Evolutionary conservation across 768 basidiomycete species (phyloP), one percentile per base, ranked within the genome.

Genomic region (Imleria badia): DNA sequence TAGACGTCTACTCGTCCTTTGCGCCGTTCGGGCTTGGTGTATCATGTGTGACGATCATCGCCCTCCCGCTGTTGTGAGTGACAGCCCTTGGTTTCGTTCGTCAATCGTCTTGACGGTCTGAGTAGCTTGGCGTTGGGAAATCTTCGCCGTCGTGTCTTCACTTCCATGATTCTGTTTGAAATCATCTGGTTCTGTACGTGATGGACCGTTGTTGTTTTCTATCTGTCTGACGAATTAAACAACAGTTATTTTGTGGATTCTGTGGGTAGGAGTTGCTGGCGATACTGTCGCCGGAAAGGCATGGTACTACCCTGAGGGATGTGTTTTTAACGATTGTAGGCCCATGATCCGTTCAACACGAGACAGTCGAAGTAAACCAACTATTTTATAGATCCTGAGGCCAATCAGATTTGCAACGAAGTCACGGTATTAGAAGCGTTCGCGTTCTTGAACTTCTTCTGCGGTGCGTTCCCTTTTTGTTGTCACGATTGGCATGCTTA

Each of bases 41-140:
- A 8, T 48, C 51, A 35, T 49, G 34, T 45, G 36, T 70, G 26
- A 60, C 67, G 9, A 33, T 55, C 38, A 3, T 65, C n/a, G 47
- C 60, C 30, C 61, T 71, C n/a, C 64, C 62, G 8, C 2, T 70
- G 10, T 54, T 61, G 67, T 70, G 52, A 59, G 70, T 51, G 35
- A 40, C 9, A 11, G 12, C 8, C 7, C 3, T 15, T n/a, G 13
- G 0, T 34, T 19, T 50, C 22, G n/a, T 33, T 49, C 15, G 20
- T 23, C 34, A 36, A 20, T 23, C 23, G 9, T 40, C 35, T 39
- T 52, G 41, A 60, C 45, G 12, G 19, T 35, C 31, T n/a, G 11
- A 17, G 30, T 36, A 67, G 68, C 35, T 42, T 66, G 36, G n/a
- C 47, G 12, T 29, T 70, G 45, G 57, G 59, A 30, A 41, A 33